phyloP scores from a whole-genome alignment of 805 yeast genomes.

The Ogataea methylovora region DNA sequence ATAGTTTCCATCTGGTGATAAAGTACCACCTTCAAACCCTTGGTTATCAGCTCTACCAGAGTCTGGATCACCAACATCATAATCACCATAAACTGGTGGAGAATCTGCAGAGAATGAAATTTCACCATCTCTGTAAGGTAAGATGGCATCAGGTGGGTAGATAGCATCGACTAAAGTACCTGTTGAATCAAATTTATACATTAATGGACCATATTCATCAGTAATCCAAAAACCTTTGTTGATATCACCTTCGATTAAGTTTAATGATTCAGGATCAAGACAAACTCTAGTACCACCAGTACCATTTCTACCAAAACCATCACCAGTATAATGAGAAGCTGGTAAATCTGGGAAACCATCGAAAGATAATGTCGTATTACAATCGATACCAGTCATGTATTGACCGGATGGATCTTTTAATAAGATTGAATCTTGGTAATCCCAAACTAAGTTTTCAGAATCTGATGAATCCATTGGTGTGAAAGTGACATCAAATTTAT shows the following conservation, averaged over 20 bases:
- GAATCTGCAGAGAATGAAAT: conserved; percentile 19
- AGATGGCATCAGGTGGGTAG: conserved; percentile 21
- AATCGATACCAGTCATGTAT: conserved; percentile 22
- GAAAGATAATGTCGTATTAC: conserved; percentile 17
- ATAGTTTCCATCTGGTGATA: conserved; percentile 23
- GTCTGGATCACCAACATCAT: conserved; percentile 17
- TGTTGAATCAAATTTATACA: conserved; percentile 18
- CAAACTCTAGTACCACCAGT: conserved; percentile 17
- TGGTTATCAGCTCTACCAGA: conserved; percentile 23
- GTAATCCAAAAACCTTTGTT: conserved; percentile 25
- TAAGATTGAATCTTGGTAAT: conserved; percentile 20
- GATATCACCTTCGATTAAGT: conserved; percentile 21
- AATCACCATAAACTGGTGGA: conserved; percentile 18
- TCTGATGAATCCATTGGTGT: conserved; percentile 16
- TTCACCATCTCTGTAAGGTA: conserved; percentile 19
- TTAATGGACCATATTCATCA: conserved; percentile 27
- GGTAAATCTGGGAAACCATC: conserved; percentile 20
- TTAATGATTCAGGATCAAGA: conserved; percentile 22
- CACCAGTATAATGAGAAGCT: conserved; percentile 20
- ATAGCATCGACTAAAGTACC: conserved; percentile 20
- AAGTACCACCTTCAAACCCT: conserved; percentile 24
- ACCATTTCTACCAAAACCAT: conserved; percentile 21
- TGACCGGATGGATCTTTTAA: conserved; percentile 23
- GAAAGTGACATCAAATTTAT: conserved; percentile 16
- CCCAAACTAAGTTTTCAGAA: conserved; percentile 16